Evolutionary conservation across 2,329 filamentous ascomycete genomes (phyloP).

Genomic region (Xylaria sp.): DNA sequence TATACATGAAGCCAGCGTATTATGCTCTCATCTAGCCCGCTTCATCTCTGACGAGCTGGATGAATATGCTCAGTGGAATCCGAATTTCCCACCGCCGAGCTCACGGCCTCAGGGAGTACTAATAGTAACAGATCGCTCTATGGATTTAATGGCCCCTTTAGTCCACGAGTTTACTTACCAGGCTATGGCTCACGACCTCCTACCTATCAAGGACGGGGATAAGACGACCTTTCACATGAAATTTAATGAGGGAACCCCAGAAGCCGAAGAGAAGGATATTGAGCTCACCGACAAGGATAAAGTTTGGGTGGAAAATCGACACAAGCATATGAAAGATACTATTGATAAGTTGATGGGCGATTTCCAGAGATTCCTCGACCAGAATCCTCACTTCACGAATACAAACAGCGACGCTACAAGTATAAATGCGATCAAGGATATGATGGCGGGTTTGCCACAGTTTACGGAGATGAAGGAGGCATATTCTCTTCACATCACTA

Average conservation of each 20-base stretch:
- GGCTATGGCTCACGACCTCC: conserved; percentile 94
- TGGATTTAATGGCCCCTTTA: conserved; percentile 89
- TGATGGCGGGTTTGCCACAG: conserved; percentile 93
- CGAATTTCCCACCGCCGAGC: conserved; percentile 83
- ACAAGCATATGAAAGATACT: conserved; percentile 97
- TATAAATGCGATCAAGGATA: conserved; percentile 93
- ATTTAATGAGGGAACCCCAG: conserved; percentile 77
- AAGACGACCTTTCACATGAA: conserved; percentile 86
- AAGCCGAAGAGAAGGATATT: conserved; percentile 86
- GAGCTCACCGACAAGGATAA: conserved; percentile 91
- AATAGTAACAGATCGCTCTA: conserved; percentile 88
- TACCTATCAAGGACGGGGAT: conserved; percentile 88
- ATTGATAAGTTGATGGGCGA: conserved; percentile 93
- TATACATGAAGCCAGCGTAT: conserved; percentile 85
- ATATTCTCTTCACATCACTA: conserved; percentile 92
- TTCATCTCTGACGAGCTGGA: conserved; percentile 95
- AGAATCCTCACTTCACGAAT: conserved; percentile 92
- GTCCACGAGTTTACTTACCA: conserved; percentile 98
- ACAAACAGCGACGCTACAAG: conserved; percentile 75
- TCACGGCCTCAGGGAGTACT: conserved; percentile 83
- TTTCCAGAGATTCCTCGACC: conserved; percentile 89
- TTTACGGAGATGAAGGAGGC: conserved; percentile 96
- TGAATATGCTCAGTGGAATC: conserved; percentile 84
- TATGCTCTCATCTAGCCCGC: conserved; percentile 87
- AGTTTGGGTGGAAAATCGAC: conserved; percentile 94